A percentile compares a stretch with the other conserved stretches of the same genome.
Conservation (phyloP, 257 asterid genomes). For the Echium plantagineum region DNA sequence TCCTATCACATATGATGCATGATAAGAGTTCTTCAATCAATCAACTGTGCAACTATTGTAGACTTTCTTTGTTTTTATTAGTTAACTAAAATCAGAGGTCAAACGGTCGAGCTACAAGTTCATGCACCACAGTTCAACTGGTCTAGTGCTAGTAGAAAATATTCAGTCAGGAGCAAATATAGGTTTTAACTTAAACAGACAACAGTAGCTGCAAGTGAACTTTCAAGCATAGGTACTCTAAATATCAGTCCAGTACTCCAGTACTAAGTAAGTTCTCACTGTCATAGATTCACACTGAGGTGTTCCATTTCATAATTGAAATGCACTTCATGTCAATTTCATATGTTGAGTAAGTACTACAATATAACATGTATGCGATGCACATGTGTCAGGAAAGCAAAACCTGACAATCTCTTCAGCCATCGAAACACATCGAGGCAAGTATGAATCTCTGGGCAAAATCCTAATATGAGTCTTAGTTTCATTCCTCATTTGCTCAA, state of each 20-base stretch:
- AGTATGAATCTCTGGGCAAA: conserved; percentile 71
- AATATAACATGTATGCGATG: not conserved
- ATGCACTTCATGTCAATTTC: not conserved
- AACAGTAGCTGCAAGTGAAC: not conserved
- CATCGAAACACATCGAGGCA: conserved; percentile 81
- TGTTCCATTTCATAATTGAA: not conserved
- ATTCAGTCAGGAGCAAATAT: not conserved
- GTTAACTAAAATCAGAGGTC: not conserved
- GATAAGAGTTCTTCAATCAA: not conserved
- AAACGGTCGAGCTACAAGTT: not conserved
- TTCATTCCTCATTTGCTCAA: conserved; percentile 87
- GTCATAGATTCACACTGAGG: no score
- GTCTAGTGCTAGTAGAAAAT: not conserved
- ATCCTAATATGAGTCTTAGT: conserved; percentile 88
- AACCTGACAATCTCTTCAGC: conserved; percentile 99
- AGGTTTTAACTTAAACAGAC: not conserved
- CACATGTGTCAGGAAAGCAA: conserved; percentile 7
- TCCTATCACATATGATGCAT: no score
- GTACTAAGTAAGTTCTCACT: no score
- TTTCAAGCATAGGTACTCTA: not conserved
- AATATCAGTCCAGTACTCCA: not conserved
- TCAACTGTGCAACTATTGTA: not conserved
- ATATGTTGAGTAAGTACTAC: not conserved
- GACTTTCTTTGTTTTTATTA: no score
- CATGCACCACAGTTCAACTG: no score